Evolutionary conservation across 352 stramenopile genomes (phyloP).

Genomic region (Phytopythium vexans): DNA sequence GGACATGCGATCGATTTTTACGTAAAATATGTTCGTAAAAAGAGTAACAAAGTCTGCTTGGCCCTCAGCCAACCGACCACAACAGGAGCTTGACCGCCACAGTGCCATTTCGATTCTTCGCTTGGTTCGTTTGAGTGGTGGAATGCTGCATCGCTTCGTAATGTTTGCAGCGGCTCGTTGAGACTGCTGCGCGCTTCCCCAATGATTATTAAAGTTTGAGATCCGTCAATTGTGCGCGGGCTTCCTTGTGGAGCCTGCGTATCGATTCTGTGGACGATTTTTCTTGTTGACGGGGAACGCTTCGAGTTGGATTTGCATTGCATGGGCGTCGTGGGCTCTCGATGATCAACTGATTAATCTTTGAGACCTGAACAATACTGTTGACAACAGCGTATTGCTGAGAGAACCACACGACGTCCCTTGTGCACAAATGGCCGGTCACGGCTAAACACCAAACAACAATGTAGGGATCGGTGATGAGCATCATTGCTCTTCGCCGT

Average conservation of each 20-base stretch:
- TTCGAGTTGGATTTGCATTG: not conserved
- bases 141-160: not conserved
- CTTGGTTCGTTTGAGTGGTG: too few relatives aligned
- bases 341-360: constrained; percentile 88
- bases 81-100: too few relatives aligned
- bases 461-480: too few relatives aligned
- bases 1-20: too few relatives aligned
- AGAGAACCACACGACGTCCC: constrained; percentile 41
- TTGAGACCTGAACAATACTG: constrained; percentile 76
- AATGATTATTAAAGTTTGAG: constrained; percentile 88
- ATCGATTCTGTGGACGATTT: constrained; percentile 66
- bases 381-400: constrained; percentile 59
- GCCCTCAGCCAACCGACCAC: too few relatives aligned
- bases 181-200: constrained; percentile 15
- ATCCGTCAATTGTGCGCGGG: constrained; percentile 60
- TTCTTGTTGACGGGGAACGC: constrained; percentile 63
- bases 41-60: too few relatives aligned
- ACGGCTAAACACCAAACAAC: too few relatives aligned
- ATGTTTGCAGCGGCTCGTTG: constrained; percentile 7
- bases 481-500: not conserved
- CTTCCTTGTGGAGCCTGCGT: constrained; percentile 16
- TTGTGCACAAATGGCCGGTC: too few relatives aligned
- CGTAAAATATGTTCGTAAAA: too few relatives aligned
- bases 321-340: constrained; percentile 21
- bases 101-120: too few relatives aligned